Evolutionary conservation across 2,329 filamentous ascomycete genomes (phyloP).

Genomic region (Shiraia bambusicola): DNA sequence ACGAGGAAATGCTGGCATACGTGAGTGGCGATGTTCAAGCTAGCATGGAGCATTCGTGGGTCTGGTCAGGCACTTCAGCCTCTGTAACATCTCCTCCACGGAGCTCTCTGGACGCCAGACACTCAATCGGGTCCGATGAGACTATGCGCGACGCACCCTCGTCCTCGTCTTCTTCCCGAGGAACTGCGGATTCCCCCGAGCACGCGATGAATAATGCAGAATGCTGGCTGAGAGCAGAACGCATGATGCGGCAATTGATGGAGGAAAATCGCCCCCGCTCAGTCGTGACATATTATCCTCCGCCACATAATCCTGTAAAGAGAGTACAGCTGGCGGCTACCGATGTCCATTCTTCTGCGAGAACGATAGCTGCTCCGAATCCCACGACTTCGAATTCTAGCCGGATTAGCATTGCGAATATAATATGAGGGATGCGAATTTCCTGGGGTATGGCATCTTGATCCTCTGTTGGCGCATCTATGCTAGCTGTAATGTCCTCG

Average conservation of each 20-base stretch:
- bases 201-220: constrained; percentile 70
- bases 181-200: constrained; percentile 55
- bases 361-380: constrained; percentile 20
- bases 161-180: constrained; percentile 51
- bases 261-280: constrained; percentile 47
- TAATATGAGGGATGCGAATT: constrained; percentile 41
- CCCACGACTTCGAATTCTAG: constrained; percentile 45
- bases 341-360: constrained; percentile 20
- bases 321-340: constrained; percentile 40
- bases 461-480: too few relatives aligned
- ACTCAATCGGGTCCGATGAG: constrained; percentile 25
- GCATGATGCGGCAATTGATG: constrained; percentile 59
- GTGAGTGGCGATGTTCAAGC: constrained; percentile 85
- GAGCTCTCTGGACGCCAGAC: constrained; percentile 6
- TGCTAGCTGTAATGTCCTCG: too few relatives aligned
- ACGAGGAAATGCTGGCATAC: constrained; percentile 88
- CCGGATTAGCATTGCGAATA: constrained; percentile 49
- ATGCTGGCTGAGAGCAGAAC: constrained; percentile 76
- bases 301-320: constrained; percentile 43
- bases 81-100: constrained; percentile 7
- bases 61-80: constrained; percentile 61
- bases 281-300: constrained; percentile 39
- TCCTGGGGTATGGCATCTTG: too few relatives aligned
- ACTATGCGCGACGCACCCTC: constrained; percentile 47
- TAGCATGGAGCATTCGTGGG: constrained; percentile 75